A percentile compares a stretch with the other conserved stretches of the same genome.
Evolutionary conservation across 805 yeast genomes (phyloP).

Genomic region (Metschnikowia continentalis): DNA sequence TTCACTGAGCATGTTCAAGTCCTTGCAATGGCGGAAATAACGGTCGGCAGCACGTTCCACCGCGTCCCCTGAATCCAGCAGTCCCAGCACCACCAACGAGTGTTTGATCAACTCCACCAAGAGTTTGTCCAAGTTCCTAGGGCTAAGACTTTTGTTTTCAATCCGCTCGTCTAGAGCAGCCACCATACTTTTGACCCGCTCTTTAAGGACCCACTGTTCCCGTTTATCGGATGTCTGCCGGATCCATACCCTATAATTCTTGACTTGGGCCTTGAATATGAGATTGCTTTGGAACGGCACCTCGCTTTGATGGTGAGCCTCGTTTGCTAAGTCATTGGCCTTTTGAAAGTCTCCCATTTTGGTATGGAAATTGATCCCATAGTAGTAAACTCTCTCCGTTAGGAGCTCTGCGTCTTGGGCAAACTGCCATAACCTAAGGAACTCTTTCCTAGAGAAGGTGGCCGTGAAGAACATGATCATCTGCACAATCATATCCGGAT

Average conservation of each 20-base stretch:
- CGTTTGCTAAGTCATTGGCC: conserved; percentile 30
- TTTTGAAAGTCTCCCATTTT: conserved; percentile 26
- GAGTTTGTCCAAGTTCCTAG: conserved; percentile 14
- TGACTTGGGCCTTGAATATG: conserved; percentile 26
- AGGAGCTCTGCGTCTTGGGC: conserved; percentile 18
- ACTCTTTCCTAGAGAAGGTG: conserved; percentile 19
- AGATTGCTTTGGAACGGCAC: conserved; percentile 29
- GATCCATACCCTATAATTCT: conserved; percentile 30
- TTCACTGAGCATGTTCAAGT: conserved; percentile 20
- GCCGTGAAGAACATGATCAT: conserved; percentile 22
- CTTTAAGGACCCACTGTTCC: conserved; percentile 7
- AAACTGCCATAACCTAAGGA: conserved; percentile 16
- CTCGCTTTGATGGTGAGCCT: conserved; percentile 28
- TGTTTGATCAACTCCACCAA: conserved; percentile 27
- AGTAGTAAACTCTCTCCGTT: conserved; percentile 24
- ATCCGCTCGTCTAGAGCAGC: conserved; percentile 7
- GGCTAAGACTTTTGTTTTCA: conserved; percentile 4
- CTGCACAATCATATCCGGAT: conserved; percentile 14
- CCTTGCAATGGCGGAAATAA: conserved; percentile 18
- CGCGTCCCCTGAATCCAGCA: neutral
- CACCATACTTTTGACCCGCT: conserved; percentile 13
- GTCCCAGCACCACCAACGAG: conserved; percentile 13
- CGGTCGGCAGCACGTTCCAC: conserved; percentile 18
- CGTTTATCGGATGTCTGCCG: conserved; percentile 9
- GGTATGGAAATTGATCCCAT: conserved; percentile 27